Evolutionary conservation across 1,284 basidiomycete genomes (phyloP).

Genomic region (Mixia osmundae): DNA sequence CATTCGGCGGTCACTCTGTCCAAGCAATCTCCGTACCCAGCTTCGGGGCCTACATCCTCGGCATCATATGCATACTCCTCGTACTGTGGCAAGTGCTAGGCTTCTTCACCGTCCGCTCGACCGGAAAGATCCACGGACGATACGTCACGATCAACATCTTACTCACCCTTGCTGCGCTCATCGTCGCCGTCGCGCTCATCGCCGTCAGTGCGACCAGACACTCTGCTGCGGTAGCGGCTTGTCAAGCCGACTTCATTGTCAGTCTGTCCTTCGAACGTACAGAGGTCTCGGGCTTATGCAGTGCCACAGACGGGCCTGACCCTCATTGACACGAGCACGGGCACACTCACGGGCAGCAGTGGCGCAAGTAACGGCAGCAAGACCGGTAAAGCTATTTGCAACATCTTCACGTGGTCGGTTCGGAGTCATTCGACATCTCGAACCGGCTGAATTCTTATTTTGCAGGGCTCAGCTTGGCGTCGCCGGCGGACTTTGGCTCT

Average conservation of each 20-base stretch:
- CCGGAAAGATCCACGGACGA: neutral
- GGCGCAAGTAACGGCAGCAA: conserved; percentile 20
- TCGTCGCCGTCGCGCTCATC: conserved; percentile 53
- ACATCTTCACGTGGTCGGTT: too few relatives aligned
- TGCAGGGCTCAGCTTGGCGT: conserved; percentile 76
- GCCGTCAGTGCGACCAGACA: conserved; percentile 52
- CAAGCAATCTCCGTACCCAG: conserved; percentile 62
- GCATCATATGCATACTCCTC: conserved; percentile 43
- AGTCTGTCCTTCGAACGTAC: conserved; percentile 5
- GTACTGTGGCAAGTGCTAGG: conserved; percentile 51
- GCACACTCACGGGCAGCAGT: too few relatives aligned
- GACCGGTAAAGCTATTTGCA: conserved; percentile 36
- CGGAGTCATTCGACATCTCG: too few relatives aligned
- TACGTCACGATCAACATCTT: conserved; percentile 39
- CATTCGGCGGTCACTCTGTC: conserved; percentile 1
- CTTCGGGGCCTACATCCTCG: conserved; percentile 48
- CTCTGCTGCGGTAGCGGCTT: conserved; percentile 38
- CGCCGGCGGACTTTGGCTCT: conserved; percentile 60
- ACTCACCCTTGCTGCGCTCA: conserved; percentile 35
- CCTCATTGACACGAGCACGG: conserved; percentile 1
- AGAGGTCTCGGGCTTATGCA: conserved; percentile 8
- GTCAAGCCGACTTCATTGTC: neutral
- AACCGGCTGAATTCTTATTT: too few relatives aligned
- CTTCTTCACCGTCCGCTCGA: conserved; percentile 50
- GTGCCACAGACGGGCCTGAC: neutral